A percentile compares a stretch with the other conserved stretches of the same genome.
phyloP scores from a whole-genome alignment of 768 basidiomycete genomes.

The Rhodocollybia butyracea region DNA sequence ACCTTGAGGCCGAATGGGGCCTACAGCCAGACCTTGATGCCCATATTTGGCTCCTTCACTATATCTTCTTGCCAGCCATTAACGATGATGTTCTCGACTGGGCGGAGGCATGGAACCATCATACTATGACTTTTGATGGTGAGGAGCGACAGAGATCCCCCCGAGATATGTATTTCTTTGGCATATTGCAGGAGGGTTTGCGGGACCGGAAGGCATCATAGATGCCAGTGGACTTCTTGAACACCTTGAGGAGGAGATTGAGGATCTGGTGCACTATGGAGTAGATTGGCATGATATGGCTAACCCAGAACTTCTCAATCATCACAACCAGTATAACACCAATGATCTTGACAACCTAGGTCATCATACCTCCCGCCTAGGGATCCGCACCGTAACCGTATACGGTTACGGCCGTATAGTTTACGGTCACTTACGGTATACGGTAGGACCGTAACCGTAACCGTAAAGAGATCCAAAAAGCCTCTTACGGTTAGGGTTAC shows the following conservation, averaged over 20 bases:
- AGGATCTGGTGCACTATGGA: not conserved
- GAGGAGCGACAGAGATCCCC: conserved; percentile 5
- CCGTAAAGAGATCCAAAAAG: too few relatives aligned
- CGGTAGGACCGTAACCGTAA: too few relatives aligned
- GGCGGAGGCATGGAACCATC: conserved; percentile 25
- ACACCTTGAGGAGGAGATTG: not conserved
- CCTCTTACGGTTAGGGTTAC: too few relatives aligned
- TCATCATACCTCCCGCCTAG: too few relatives aligned
- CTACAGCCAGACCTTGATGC: conserved; percentile 10
- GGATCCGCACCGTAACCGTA: too few relatives aligned
- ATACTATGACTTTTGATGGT: conserved; percentile 9
- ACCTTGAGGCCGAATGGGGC: conserved; percentile 17
- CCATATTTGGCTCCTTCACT: conserved; percentile 27
- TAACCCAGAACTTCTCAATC: not conserved
- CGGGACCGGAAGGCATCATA: conserved; percentile 1
- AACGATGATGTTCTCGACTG: conserved; percentile 23
- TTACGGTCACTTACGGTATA: too few relatives aligned
- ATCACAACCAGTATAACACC: not conserved
- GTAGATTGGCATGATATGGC: conserved; percentile 7
- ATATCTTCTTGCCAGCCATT: conserved; percentile 22
- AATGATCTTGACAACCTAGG: not conserved
- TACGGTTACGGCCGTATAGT: too few relatives aligned
- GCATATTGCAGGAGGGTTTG: conserved; percentile 9
- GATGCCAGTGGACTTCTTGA: not conserved
- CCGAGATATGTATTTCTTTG: conserved; percentile 16